Percentiles rank a stretch among this genome's conserved stretches.
These are phyloP conservation scores for Calonectria ilicicola DNA, from an alignment of 2,329 filamentous ascomycete genomes.

Conservation along the genomic window DNA sequence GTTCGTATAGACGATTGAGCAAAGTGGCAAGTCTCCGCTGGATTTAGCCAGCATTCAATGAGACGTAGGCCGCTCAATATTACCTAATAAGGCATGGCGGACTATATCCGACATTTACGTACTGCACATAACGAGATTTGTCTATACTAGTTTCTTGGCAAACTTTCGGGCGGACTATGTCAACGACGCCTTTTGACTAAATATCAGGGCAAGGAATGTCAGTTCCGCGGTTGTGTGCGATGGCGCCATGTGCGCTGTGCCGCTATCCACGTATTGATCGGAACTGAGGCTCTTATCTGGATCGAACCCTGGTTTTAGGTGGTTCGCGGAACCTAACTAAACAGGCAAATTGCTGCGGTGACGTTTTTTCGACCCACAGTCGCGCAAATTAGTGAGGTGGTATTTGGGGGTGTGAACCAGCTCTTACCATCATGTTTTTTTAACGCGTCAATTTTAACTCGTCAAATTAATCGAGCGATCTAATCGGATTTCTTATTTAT, in stretches of 20 bases:
- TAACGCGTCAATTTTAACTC: background rate
- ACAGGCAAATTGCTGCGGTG: background rate
- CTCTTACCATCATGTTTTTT: background rate
- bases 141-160: background rate
- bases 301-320: background rate
- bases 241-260: background rate
- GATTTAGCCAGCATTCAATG: background rate
- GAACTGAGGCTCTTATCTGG: background rate
- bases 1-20: background rate
- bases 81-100: background rate
- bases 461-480: no score
- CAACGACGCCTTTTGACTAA: no score
- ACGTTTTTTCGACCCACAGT: constrained; percentile 3
- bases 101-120: background rate
- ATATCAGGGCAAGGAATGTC: background rate
- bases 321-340: background rate
- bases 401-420: background rate
- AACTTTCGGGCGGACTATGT: no score
- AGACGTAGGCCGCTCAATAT: background rate
- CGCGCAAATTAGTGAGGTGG: background rate
- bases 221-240: background rate
- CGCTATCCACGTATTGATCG: background rate
- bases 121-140: background rate
- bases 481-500: background rate
- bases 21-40: background rate